These are phyloP conservation scores for Pseudisothecium myosuroides DNA, from an alignment of 225 moss, liverwort and hornwort genomes.

Conservation along the genomic window DNA sequence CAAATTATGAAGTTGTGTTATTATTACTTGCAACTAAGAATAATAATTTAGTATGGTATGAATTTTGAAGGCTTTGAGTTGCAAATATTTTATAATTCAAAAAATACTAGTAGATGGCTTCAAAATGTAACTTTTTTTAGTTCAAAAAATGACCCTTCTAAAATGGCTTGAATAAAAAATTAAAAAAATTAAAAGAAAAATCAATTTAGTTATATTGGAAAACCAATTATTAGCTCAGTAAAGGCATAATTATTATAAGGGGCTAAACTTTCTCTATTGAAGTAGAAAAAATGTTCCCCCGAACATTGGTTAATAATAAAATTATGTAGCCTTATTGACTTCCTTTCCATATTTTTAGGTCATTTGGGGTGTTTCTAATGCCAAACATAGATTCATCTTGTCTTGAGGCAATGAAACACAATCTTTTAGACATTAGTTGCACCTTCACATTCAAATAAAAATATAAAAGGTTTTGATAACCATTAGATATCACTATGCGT, in stretches of 20 bases:
- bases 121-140: neutral
- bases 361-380: neutral
- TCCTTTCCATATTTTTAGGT: neutral
- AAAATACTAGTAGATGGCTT: neutral
- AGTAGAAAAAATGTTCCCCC: accelerated
- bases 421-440: neutral
- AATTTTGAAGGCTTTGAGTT: neutral
- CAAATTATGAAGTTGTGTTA: neutral
- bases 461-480: neutral
- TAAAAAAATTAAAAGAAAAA: neutral
- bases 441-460: neutral
- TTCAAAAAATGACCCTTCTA: neutral
- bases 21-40: neutral
- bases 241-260: neutral
- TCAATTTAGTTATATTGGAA: neutral
- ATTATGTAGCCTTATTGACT: neutral
- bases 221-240: neutral
- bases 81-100: neutral
- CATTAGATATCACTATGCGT: neutral
- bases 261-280: neutral
- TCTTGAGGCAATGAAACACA: neutral
- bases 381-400: neutral
- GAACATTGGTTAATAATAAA: neutral
- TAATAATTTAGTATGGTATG: neutral
- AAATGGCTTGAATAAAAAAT: neutral